Evolutionary conservation across 2,329 filamentous ascomycete species (phyloP), one percentile per base, ranked within the genome.

Genomic region (Exophiala bonariae): DNA sequence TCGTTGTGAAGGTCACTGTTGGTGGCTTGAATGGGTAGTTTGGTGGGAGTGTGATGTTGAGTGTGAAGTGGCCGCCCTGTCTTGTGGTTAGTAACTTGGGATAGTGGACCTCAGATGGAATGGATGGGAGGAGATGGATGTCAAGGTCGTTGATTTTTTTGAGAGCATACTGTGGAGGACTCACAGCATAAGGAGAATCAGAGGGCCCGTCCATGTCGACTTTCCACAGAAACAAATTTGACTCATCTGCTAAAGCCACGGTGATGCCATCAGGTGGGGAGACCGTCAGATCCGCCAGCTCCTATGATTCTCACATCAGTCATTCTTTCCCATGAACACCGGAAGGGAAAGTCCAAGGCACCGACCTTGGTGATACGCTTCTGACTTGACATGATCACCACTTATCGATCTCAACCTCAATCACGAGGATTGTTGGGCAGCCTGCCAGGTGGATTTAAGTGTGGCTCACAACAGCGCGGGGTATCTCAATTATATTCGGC

Each of bases 1-100:
- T 92, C 41, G 90, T 96, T 57, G 76, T 73, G 78, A 96, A 95
- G 63, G 79, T 82, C 59, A 95, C 78, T 50, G 79, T 74, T 13
- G 90, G 90, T 17, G 89, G 83, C 71, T 93, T 93, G 82, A 95
- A 96, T 28, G 90, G 90, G 75, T 95, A 96, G 62, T 89, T 85
- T 59, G 75, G 71, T 11, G 90, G 89, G 9, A 96, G 82, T 32
- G 70, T 77, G 58, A 96, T 76, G 53, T 83, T 71, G 52, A 96
- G 72, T 57, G 81, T 80, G 79, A 89, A 96, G 57, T 72, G 74
- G 62, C 90, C 90, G 59, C 82, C 84, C 75, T 85, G 54, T 50
- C 43, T 38, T 26, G 23, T 26, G 6, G 23, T 26, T 26, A 26
- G 23, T 26, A 11, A 6, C 23, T 26, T 11, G 23, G 6, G 23